A percentile compares a stretch with the other conserved stretches of the same genome.
Conservation (phyloP, 352 stramenopile genomes). For the Albugo candida region DNA sequence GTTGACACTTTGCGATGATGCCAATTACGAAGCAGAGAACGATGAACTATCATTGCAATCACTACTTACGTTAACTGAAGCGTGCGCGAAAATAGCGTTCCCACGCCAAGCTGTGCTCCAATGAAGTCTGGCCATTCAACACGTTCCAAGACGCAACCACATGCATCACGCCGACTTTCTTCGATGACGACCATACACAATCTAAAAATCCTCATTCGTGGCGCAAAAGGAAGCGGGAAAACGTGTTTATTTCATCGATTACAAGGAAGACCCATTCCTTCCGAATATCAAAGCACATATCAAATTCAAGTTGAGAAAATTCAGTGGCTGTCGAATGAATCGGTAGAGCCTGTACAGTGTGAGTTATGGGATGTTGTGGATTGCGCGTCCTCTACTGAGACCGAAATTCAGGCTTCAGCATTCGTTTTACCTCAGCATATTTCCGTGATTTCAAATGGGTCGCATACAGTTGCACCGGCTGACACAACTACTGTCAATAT, state of each 20-base stretch:
- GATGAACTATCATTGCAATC: no score
- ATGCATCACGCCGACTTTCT: no score
- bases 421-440: background rate
- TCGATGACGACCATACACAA: conserved; percentile 55
- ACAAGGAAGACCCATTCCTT: conserved; percentile 53
- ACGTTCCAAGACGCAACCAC: no score
- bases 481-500: conserved; percentile 78
- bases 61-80: no score
- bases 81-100: no score
- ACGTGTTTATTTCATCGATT: conserved; percentile 74
- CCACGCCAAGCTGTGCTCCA: no score
- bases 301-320: conserved; percentile 79
- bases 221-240: conserved; percentile 72
- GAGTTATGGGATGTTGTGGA: conserved; percentile 86
- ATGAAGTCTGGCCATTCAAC: no score
- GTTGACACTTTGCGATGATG: no score
- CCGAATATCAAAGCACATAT: conserved; percentile 44
- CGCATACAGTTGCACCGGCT: conserved; percentile 42
- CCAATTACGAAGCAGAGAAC: no score
- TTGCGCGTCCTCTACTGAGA: conserved; percentile 1
- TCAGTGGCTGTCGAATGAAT: conserved; percentile 53
- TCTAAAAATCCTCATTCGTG: conserved; percentile 81
- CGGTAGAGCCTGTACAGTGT: conserved; percentile 73
- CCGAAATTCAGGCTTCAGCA: conserved; percentile 17
- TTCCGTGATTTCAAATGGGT: conserved; percentile 9